Conservation (phyloP, 139 green algal genomes). For the Coelastrella sp. region DNA sequence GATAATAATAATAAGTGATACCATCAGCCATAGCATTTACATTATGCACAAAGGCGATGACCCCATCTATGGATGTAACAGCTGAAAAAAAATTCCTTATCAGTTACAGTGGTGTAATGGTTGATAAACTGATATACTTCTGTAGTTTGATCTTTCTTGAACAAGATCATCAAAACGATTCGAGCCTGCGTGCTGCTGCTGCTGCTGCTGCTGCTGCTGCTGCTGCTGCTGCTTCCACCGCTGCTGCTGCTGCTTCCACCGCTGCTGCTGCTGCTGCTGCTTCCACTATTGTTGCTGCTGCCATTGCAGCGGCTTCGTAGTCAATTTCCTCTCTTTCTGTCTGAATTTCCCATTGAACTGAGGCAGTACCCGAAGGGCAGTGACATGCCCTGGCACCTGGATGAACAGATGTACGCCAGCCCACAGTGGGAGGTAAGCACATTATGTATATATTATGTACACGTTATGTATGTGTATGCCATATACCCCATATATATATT, state of each 20-base stretch:
- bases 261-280: not conserved
- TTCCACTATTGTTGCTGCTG: not conserved
- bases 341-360: constrained; percentile 47
- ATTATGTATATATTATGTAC: not conserved
- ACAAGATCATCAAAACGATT: not conserved
- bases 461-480: too few relatives aligned
- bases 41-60: too few relatives aligned
- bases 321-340: constrained; percentile 11
- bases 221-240: constrained; percentile 19
- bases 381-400: constrained; percentile 48
- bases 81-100: too few relatives aligned
- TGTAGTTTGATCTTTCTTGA: not conserved
- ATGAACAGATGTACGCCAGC: constrained; percentile 46
- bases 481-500: too few relatives aligned
- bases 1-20: too few relatives aligned
- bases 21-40: too few relatives aligned
- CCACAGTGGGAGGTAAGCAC: constrained; percentile 47
- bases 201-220: not conserved
- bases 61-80: too few relatives aligned
- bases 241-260: too few relatives aligned
- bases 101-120: too few relatives aligned
- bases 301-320: constrained; percentile 16
- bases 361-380: constrained; percentile 30
- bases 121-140: too few relatives aligned
- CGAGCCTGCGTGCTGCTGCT: too few relatives aligned